phyloP scores from a whole-genome alignment of 176 grass and related monocot species.

The Neostapfia colusana region DNA sequence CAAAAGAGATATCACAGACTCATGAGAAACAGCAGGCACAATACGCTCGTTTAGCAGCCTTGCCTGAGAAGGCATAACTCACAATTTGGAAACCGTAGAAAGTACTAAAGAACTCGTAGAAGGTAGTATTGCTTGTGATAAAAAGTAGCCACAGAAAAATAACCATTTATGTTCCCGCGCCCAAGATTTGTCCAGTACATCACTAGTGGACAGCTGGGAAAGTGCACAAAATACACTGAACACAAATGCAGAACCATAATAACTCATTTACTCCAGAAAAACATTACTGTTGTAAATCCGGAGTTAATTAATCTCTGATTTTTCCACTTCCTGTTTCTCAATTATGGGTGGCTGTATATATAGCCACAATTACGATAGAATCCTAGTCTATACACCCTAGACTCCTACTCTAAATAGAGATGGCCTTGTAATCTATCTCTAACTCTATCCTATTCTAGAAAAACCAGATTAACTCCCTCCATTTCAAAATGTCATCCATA shows the following conservation, averaged over 20 bases:
- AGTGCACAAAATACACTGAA: neutral
- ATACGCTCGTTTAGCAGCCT: neutral
- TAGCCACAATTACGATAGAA: too few species aligned
- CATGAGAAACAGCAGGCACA: conserved; percentile 7
- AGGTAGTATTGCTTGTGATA: conserved; percentile 4
- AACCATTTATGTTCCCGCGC: neutral
- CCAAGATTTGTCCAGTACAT: neutral
- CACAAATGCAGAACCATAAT: neutral
- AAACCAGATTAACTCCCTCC: too few species aligned
- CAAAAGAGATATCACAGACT: neutral
- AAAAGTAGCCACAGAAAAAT: neutral
- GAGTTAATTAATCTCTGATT: too few species aligned
- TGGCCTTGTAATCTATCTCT: too few species aligned
- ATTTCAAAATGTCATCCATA: too few species aligned
- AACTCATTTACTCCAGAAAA: neutral
- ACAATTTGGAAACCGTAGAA: neutral
- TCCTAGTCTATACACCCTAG: too few species aligned
- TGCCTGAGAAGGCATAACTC: conserved; percentile 9
- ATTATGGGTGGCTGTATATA: too few species aligned
- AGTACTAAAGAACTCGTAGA: conserved; percentile 2
- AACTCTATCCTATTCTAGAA: too few species aligned
- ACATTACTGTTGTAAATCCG: too few species aligned
- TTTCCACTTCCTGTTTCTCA: too few species aligned
- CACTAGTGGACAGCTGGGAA: neutral
- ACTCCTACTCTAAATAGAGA: too few species aligned